phyloP scores from a whole-genome alignment of 805 yeast species.

The Pichia occidentalis region DNA sequence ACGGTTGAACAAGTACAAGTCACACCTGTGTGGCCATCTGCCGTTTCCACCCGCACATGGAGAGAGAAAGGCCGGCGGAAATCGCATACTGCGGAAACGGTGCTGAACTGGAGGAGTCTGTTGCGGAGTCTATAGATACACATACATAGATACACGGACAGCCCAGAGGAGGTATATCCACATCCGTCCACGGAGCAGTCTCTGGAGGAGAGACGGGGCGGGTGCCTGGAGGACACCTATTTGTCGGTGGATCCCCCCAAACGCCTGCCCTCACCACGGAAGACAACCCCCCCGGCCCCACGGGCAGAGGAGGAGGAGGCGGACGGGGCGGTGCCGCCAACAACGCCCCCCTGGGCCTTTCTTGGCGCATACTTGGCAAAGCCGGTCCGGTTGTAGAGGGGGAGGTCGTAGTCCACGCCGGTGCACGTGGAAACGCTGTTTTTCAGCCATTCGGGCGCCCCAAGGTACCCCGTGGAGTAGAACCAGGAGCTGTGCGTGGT shows the following conservation, averaged over 20 bases:
- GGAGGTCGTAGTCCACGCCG: constrained; percentile 28
- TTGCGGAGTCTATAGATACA: too few relatives aligned
- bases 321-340: too few relatives aligned
- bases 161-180: too few relatives aligned
- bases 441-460: constrained; percentile 46
- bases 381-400: constrained; percentile 23
- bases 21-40: too few relatives aligned
- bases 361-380: constrained; percentile 18
- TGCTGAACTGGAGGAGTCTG: too few relatives aligned
- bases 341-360: too few relatives aligned
- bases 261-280: constrained; percentile 35
- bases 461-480: constrained; percentile 47
- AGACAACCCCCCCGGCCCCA: constrained; percentile 18
- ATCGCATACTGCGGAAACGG: too few relatives aligned
- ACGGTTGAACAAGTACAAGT: too few relatives aligned
- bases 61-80: too few relatives aligned
- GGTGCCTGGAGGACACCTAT: not conserved
- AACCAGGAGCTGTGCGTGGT: constrained; percentile 29
- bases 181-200: too few relatives aligned
- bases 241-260: constrained; percentile 23
- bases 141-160: too few relatives aligned
- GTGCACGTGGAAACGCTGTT: constrained; percentile 25
- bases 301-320: constrained; percentile 12
- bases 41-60: too few relatives aligned
- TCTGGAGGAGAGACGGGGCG: not conserved